Evolutionary conservation across 108 stramenopile species (phyloP), one percentile per base, ranked within the genome.

Genomic region (Tribonema minus): DNA sequence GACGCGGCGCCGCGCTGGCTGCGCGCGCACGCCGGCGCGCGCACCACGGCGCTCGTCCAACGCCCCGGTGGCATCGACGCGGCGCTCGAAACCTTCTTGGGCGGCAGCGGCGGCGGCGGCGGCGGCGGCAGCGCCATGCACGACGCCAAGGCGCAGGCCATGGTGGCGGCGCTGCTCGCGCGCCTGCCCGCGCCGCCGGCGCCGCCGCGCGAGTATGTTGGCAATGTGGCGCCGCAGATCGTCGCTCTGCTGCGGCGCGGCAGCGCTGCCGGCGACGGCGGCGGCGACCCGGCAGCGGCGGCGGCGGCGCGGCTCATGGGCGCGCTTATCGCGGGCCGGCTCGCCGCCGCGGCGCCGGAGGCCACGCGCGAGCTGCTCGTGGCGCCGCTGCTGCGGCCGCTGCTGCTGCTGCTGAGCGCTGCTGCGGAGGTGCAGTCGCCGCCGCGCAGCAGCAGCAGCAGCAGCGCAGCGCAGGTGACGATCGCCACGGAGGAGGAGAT

Each of bases 1-100:
- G n/a, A 25, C 20, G 40, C 37, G 40, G 77, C 77, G 12, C 77
- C 77, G 5, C 39, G 39, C 34, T 78, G 77, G 77, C 60, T 78
- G 28, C 77, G 68, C 37, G 29, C 39, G 3, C 67, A 41, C n/a
- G 67, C 28, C 2, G 68, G 77, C 66, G 37, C 67, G 9, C 61
- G 61, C 9, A 54, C 66, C 28, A 68, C 77, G 27, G 58, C 41
- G 37, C 67, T 78, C 60, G 77, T 78, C 30, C 67, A 68, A 25
- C 68, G 37, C 7, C 77, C 77, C 25, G 77, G 77, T 5, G 77
- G 77, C 0, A 64, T 78, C 1, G 67, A 78, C 67, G 77, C 77
- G 32, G 66, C 77, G 32, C 68, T 78, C 32, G 77, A 78, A 46
- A 64, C 68, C n/a, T 78, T 68, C 37, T 64, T 78, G 3, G 73